Conservation (phyloP, 495 filamentous ascomycete species). For the Neurospora tetraspora region DNA sequence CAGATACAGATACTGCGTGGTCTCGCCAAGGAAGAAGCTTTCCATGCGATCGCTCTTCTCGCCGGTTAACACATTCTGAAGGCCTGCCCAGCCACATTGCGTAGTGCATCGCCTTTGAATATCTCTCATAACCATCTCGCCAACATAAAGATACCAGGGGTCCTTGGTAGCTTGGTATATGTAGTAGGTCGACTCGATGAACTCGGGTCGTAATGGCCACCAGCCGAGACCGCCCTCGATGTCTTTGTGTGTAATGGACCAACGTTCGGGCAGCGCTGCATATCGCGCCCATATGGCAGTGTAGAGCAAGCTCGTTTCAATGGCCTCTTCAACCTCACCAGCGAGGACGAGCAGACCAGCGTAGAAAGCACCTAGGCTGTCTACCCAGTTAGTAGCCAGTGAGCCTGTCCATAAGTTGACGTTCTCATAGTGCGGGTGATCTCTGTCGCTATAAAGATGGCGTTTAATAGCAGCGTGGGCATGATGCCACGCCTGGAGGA, state of each 20-base stretch:
- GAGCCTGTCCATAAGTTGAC: constrained; percentile 78
- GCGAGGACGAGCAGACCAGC: constrained; percentile 81
- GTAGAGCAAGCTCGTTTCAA: constrained; percentile 76
- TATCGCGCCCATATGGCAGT: constrained; percentile 92
- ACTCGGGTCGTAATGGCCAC: constrained; percentile 93
- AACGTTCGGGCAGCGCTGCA: constrained; percentile 84
- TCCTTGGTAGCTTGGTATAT: constrained; percentile 87
- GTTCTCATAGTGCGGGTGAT: constrained; percentile 85
- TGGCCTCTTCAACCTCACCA: constrained; percentile 83
- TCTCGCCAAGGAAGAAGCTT: constrained; percentile 96
- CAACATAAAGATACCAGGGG: constrained; percentile 91
- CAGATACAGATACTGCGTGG: constrained; percentile 86
- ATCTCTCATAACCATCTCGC: constrained; percentile 89
- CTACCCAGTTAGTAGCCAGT: constrained; percentile 78
- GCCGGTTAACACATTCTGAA: constrained; percentile 85
- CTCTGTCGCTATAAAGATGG: constrained; percentile 64
- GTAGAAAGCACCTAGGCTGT: constrained; percentile 91
- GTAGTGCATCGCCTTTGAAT: constrained; percentile 88
- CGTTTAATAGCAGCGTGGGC: constrained; percentile 78
- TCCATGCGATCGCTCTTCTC: constrained; percentile 95
- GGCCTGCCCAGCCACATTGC: constrained; percentile 85
- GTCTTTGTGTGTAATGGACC: constrained; percentile 75
- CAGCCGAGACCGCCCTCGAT: constrained; percentile 82
- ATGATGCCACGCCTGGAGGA: constrained; percentile 75
- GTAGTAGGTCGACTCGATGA: constrained; percentile 91